Evolutionary conservation across 306 rosid genomes (phyloP).

Genomic region (Lagenaria siceraria): DNA sequence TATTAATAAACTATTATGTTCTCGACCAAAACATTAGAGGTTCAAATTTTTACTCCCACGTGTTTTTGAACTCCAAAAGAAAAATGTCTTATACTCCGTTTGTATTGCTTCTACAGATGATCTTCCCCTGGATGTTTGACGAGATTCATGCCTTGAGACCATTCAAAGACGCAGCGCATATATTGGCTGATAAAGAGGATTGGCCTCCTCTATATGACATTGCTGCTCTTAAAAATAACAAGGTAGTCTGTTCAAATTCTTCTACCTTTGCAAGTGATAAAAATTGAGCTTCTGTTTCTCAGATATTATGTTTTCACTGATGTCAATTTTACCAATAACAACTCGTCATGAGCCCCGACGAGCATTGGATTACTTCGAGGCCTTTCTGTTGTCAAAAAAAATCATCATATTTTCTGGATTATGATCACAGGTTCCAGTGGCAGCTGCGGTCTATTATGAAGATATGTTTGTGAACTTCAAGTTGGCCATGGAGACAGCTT

Average conservation of each 20-base stretch:
- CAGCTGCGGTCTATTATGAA: constrained; percentile 83
- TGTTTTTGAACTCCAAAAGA: neutral
- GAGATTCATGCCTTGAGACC: constrained; percentile 71
- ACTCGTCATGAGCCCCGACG: neutral
- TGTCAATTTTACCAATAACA: neutral
- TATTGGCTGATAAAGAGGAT: constrained; percentile 68
- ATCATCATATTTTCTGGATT: neutral
- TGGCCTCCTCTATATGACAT: constrained; percentile 68
- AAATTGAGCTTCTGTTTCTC: neutral
- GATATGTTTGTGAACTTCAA: constrained; percentile 74
- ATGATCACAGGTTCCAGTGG: constrained; percentile 71
- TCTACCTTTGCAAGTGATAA: neutral
- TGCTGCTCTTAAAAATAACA: constrained; percentile 52
- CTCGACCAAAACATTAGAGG: neutral
- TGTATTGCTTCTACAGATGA: constrained; percentile 42
- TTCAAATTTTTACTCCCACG: no score
- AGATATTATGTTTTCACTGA: neutral
- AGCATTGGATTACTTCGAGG: neutral
- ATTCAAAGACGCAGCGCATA: constrained; percentile 65
- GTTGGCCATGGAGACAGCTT: constrained; percentile 65
- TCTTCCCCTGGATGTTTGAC: constrained; percentile 96
- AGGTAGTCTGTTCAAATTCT: constrained; percentile 26
- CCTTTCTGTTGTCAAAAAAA: neutral
- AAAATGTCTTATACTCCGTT: neutral
- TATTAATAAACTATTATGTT: no score